These are phyloP conservation scores for Amesomyces nigricolor DNA, from an alignment of 2,329 filamentous ascomycete genomes.

Conservation along the genomic window DNA sequence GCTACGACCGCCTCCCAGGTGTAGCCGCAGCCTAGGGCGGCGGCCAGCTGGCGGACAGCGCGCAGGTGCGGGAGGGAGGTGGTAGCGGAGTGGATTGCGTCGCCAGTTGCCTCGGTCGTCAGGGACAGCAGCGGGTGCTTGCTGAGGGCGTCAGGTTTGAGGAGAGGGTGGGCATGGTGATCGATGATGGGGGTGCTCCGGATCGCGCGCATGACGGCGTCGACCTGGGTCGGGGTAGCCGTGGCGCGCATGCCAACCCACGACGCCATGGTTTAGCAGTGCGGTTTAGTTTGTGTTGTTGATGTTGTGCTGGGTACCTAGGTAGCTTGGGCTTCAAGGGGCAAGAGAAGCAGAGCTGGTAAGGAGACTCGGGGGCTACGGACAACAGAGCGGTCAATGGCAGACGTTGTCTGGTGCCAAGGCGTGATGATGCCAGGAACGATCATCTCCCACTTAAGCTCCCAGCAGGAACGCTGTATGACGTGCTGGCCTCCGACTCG, in stretches of 20 bases:
- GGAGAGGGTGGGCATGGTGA: slow-evolving; percentile 66
- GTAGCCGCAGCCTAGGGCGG: slow-evolving; percentile 57
- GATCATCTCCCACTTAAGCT: no score
- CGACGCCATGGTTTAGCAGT: slow-evolving; percentile 22
- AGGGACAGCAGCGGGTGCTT: slow-evolving; percentile 53
- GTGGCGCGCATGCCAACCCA: slow-evolving; percentile 26
- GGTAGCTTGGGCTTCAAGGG: neutral
- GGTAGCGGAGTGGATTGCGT: slow-evolving; percentile 56
- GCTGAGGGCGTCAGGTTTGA: slow-evolving; percentile 45
- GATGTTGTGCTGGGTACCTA: neutral
- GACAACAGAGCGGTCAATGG: no score
- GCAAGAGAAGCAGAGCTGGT: no score
- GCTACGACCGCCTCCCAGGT: slow-evolving; percentile 53
- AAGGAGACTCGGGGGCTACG: no score
- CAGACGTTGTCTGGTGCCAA: no score
- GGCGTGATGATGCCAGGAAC: no score
- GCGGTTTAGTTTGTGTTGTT: neutral
- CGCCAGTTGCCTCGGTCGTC: slow-evolving; percentile 65
- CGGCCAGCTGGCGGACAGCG: slow-evolving; percentile 61
- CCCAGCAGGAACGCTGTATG: no score
- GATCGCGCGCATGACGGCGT: slow-evolving; percentile 38
- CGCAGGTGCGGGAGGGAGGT: slow-evolving; percentile 64
- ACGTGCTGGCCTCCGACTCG: no score
- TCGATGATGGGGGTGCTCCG: slow-evolving; percentile 61
- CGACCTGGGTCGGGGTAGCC: slow-evolving; percentile 28